Percentiles rank a stretch among this genome's conserved stretches.
These are phyloP conservation scores for Leccinum olivaceopallidum DNA, from an alignment of 768 basidiomycete species.

Conservation along the genomic window DNA sequence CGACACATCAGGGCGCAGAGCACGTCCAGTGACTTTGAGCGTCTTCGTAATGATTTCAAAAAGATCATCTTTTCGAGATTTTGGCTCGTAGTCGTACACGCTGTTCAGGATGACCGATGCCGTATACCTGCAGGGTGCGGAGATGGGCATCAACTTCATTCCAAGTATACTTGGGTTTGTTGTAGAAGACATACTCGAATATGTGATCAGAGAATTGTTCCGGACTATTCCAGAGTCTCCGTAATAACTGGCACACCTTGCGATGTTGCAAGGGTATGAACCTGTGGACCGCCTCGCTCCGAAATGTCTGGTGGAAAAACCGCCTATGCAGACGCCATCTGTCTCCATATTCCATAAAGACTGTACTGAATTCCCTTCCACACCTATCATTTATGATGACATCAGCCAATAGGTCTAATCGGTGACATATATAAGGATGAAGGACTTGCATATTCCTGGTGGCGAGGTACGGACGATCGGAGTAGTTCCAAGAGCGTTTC, in stretches of 20 bases:
- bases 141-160: neutral
- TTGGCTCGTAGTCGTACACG: conserved; percentile 21
- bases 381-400: conserved; percentile 9
- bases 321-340: conserved; percentile 35
- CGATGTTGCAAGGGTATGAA: conserved; percentile 33
- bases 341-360: conserved; percentile 33
- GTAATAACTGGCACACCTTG: conserved; percentile 33
- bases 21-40: conserved; percentile 7
- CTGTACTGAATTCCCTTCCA: conserved; percentile 24
- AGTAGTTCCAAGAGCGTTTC: conserved; percentile 47
- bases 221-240: conserved; percentile 34
- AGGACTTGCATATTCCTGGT: conserved; percentile 14
- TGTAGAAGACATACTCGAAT: conserved; percentile 27
- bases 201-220: conserved; percentile 36
- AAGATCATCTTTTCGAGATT: conserved; percentile 16
- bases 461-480: conserved; percentile 44
- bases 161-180: neutral
- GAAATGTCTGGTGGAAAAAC: conserved; percentile 30
- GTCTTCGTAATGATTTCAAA: conserved; percentile 9
- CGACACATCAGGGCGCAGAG: conserved; percentile 20
- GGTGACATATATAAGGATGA: neutral
- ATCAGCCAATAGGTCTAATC: neutral
- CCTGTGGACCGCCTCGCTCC: conserved; percentile 21
- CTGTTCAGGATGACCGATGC: conserved; percentile 21
- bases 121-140: conserved; percentile 16